phyloP scores from a whole-genome alignment of 2,329 filamentous ascomycete genomes.

The Phialocephala subalpina region DNA sequence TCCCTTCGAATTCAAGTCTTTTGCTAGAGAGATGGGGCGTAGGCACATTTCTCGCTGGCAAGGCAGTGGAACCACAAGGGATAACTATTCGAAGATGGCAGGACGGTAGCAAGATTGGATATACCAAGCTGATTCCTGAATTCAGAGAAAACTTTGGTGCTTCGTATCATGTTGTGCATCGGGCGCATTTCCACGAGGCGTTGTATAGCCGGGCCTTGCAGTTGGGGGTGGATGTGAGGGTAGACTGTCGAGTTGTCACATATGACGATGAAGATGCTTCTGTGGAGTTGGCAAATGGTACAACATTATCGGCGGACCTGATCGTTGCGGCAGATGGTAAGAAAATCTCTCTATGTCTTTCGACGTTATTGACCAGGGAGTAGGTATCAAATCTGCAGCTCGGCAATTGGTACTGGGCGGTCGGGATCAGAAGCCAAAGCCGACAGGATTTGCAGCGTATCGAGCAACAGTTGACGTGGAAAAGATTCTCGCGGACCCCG shows the following conservation, averaged over 20 bases:
- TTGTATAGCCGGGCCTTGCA: slow-evolving; percentile 24
- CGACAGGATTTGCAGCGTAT: slow-evolving; percentile 52
- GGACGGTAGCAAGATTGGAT: slow-evolving; percentile 41
- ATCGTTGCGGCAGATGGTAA: slow-evolving; percentile 50
- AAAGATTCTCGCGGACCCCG: slow-evolving; percentile 47
- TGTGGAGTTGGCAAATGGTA: slow-evolving; percentile 38
- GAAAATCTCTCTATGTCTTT: no score
- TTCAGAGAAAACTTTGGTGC: slow-evolving; percentile 43
- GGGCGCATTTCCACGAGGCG: slow-evolving; percentile 30
- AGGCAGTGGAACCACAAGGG: slow-evolving; percentile 42
- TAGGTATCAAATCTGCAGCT: slow-evolving; percentile 46
- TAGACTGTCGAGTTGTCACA: slow-evolving; percentile 34
- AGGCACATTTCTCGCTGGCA: slow-evolving; percentile 37
- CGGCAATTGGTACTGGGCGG: slow-evolving; percentile 26
- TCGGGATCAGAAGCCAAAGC: slow-evolving; percentile 43
- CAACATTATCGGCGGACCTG: slow-evolving; percentile 41
- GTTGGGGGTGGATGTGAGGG: slow-evolving; percentile 38
- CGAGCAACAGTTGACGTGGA: slow-evolving; percentile 50
- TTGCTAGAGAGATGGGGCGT: slow-evolving; percentile 46
- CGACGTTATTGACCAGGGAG: no score
- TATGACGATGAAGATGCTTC: slow-evolving; percentile 37
- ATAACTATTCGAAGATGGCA: slow-evolving; percentile 48
- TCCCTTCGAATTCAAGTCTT: slow-evolving; percentile 47
- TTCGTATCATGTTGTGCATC: slow-evolving; percentile 40
- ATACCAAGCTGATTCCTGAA: slow-evolving; percentile 44